phyloP scores from a whole-genome alignment of 331 rosid species.

The Acacia pycnantha region DNA sequence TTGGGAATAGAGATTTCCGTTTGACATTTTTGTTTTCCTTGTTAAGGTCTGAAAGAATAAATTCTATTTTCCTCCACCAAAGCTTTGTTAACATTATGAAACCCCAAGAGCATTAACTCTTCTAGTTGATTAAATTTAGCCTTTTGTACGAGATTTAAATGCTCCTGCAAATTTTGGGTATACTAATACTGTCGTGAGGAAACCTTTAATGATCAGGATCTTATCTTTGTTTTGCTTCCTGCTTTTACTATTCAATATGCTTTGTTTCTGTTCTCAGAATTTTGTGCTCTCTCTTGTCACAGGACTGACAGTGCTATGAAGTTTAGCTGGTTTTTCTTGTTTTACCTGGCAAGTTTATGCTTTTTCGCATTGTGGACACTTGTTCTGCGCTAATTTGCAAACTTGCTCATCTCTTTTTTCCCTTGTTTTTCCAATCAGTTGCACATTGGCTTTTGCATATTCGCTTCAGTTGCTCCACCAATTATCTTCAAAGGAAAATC shows the following conservation, averaged over 20 bases:
- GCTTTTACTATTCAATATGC: neutral
- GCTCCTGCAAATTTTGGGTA: neutral
- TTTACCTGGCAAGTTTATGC: conserved; percentile 55
- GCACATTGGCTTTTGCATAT: conserved; percentile 85
- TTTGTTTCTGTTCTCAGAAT: conserved; percentile 21
- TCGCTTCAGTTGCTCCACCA: conserved; percentile 87
- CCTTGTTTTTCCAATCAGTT: conserved; percentile 52
- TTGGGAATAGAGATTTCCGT: conserved; percentile 28
- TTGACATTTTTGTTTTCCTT: conserved; percentile 14
- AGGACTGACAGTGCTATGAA: conserved; percentile 95
- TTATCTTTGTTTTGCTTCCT: neutral
- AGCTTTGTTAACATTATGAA: conserved; percentile 26
- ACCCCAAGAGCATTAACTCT: conserved; percentile 7
- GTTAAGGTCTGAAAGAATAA: neutral
- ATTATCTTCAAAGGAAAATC: conserved; percentile 77
- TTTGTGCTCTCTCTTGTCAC: conserved; percentile 36
- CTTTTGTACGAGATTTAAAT: neutral
- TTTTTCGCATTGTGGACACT: conserved; percentile 12
- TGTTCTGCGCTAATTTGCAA: conserved; percentile 26
- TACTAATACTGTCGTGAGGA: conserved; percentile 3
- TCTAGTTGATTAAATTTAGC: neutral
- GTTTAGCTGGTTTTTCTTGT: conserved; percentile 87
- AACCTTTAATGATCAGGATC: conserved; percentile 4
- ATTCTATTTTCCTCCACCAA: conserved; percentile 10
- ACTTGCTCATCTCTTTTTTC: conserved; percentile 22